Evolutionary conservation across 345 rosid genomes (phyloP).

Genomic region (Eucalyptus dawsonii): DNA sequence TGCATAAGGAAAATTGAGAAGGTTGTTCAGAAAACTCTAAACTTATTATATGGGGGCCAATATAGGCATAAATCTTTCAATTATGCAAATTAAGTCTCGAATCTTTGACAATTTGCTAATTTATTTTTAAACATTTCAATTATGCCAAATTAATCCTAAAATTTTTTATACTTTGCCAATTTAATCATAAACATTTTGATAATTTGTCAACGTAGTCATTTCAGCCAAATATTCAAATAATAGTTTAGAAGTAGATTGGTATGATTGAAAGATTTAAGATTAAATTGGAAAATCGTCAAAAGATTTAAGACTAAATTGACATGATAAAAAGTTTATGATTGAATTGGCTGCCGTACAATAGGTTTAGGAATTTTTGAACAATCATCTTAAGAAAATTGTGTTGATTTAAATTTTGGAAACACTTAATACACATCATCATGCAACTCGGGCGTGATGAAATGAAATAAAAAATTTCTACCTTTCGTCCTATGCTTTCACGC

Average conservation of each 20-base stretch:
- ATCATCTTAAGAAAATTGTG: neutral
- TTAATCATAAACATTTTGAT: no score
- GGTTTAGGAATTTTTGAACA: neutral
- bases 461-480: neutral
- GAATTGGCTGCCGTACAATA: fast-evolving
- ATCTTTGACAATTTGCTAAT: neutral
- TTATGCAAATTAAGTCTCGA: no score
- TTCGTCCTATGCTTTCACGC: neutral
- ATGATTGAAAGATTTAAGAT: neutral
- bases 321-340: fast-evolving
- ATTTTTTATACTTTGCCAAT: neutral
- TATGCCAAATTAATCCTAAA: neutral
- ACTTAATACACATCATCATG: neutral
- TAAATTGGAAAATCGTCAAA: no score
- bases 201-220: neutral
- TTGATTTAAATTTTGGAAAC: neutral
- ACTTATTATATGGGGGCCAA: neutral
- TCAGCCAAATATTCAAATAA: neutral
- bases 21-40: no score
- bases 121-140: fast-evolving
- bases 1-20: neutral
- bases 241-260: no score
- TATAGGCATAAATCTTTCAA: neutral
- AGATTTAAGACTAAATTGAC: no score
- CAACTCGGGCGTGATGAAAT: neutral